A percentile compares a stretch with the other conserved stretches of the same genome.
These are phyloP conservation scores for Carex pumila DNA, from an alignment of 176 grass and related monocot genomes.

Conservation along the genomic window DNA sequence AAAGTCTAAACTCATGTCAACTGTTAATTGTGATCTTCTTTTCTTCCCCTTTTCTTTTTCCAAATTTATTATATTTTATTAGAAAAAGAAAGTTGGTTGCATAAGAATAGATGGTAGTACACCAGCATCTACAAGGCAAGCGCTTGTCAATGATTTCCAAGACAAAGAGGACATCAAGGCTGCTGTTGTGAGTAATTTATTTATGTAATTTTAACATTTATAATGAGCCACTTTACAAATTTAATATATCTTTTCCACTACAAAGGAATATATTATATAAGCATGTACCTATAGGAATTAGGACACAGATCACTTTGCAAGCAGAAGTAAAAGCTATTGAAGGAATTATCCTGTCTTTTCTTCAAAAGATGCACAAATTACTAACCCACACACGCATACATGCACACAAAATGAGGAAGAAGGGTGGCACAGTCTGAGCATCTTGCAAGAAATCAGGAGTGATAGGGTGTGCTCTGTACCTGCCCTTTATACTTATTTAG, in stretches of 20 bases:
- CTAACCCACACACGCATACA: background rate
- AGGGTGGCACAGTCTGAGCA: background rate
- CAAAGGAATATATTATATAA: background rate
- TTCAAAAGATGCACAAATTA: background rate
- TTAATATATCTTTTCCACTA: background rate
- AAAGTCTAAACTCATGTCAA: background rate
- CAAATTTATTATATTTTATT: conserved; percentile 17
- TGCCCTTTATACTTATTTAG: background rate
- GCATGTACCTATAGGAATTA: background rate
- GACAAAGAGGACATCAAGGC: conserved; percentile 66
- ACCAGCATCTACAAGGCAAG: conserved; percentile 53
- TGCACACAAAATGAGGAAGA: background rate
- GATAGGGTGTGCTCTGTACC: background rate
- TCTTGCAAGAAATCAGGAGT: background rate
- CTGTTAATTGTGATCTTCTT: background rate
- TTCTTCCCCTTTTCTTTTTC: background rate
- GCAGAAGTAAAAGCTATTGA: background rate
- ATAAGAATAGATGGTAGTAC: conserved; percentile 92
- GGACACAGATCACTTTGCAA: background rate
- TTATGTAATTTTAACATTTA: background rate
- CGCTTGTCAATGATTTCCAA: conserved; percentile 77
- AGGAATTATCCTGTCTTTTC: background rate
- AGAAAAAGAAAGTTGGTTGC: conserved; percentile 94
- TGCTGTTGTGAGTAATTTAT: conserved; percentile 67
- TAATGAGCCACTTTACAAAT: background rate